A percentile compares a stretch with the other conserved stretches of the same genome.
These are phyloP conservation scores for Phytophthora uliginosa DNA, from an alignment of 352 stramenopile species.

Conservation along the genomic window DNA sequence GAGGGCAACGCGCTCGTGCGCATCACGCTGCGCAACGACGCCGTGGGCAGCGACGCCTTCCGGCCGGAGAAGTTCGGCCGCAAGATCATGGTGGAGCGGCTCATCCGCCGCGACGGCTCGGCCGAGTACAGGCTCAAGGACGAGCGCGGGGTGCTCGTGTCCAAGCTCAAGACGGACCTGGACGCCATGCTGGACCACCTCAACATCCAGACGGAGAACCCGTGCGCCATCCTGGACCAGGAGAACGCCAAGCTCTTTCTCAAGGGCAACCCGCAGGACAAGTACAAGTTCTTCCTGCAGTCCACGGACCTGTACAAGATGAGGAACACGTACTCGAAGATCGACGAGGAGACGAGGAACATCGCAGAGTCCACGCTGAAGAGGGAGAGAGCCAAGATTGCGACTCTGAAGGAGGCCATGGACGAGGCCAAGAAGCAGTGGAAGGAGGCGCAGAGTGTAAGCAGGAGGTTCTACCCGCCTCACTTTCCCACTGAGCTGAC, in stretches of 20 bases:
- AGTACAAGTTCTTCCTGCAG: conserved; percentile 98
- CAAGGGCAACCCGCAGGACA: conserved; percentile 94
- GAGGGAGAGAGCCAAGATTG: conserved; percentile 74
- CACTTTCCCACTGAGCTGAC: neutral
- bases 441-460: conserved; percentile 79
- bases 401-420: conserved; percentile 62
- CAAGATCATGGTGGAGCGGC: conserved; percentile 94
- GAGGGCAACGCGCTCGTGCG: conserved; percentile 88
- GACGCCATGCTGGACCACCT: conserved; percentile 96
- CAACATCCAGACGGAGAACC: conserved; percentile 98
- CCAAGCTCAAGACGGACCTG: conserved; percentile 93
- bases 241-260: conserved; percentile 99
- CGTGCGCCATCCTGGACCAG: conserved; percentile 97
- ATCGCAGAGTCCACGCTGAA: conserved; percentile 73
- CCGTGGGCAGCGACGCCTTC: conserved; percentile 91
- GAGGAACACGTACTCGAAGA: conserved; percentile 88
- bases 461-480: neutral
- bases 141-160: conserved; percentile 66
- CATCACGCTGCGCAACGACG: conserved; percentile 95
- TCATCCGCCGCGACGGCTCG: conserved; percentile 87
- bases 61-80: conserved; percentile 93
- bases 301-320: conserved; percentile 97
- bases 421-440: conserved; percentile 77
- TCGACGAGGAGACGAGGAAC: conserved; percentile 80
- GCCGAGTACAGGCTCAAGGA: conserved; percentile 85